Base-by-base conservation (phyloP, 495 filamentous ascomycete species). In the Penicillium angulare region DNA sequence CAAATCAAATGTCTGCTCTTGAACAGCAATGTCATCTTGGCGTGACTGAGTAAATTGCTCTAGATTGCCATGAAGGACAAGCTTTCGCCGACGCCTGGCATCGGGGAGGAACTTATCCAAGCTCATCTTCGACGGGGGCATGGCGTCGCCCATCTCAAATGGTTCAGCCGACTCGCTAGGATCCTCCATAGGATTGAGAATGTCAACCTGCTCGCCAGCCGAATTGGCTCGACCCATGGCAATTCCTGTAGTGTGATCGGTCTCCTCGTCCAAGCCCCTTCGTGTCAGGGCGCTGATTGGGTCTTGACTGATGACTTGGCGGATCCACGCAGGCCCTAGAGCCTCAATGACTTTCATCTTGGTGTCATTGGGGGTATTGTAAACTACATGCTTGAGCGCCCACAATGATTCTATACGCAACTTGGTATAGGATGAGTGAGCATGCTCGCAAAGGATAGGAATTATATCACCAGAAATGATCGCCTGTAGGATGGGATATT, bases 341-440 rank as follows among this genome's bases (percentile, higher is more conserved):
- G 87, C 85, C 36, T 92, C 83, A 20, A 97, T 71, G 39, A 88
- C 85, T 39, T 77, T 79, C 56, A 85, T 84, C 68, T 92, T 93
- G 43, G 87, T 73, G 13, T 86, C 80, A 40, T 83, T 82, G 18
- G 79, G 72, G 1, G 86, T 79, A 23, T 79, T 78, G 35, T 83
- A 76, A 6, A 93, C 85, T 23, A 96, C 69, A 67, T 96, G 89
- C 60, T 97, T 97, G 39, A 98, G 74, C 16, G 90, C 90, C 93
- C 93, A 97, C 8, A 98, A 67, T 7, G 90, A 88, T 53, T 90
- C 88, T 10, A 93, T 75, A 38, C 87, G 80, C 33, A 97, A 67
- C 20, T 81, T 82, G 5, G 83, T 75, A 59, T 89, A 85, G 47
- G 78, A 70, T 3, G 87, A 90, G 64, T 87, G 88, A 0, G 91